Evolutionary conservation across 1,139 yeast genomes (phyloP), one percentile per base, ranked within the genome.

Genomic region (Yamadazyma songkhlaensis): DNA sequence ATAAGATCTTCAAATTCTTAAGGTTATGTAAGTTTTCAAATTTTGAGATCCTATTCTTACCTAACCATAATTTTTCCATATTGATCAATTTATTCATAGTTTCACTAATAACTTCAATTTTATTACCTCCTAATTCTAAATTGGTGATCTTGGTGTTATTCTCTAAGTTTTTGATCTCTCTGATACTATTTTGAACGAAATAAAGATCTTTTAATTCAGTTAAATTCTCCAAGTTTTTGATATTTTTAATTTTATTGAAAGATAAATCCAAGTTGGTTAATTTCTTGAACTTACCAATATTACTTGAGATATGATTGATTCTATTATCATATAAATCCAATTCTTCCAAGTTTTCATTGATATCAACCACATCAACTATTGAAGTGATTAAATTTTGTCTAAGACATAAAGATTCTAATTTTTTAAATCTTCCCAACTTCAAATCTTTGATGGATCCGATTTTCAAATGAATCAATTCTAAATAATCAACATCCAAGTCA

Each of bases 241-340:
- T 85, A 57, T 84, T 86, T 53, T 85, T 84, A 54, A 94, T 87
- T 54, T 84, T 86, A 63, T 94, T 94, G 65, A 92, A 94, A 29
- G 96, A 86, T 25, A 94, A 69, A 59, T 94, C 99, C 48, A 94
- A 68, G 38, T 60, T 74, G 41, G 61, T 72, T 53, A 92, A 62
- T 20, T 78, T 73, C 9, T 60, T 62, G 49, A 88, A 75, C 41
- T 79, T 80, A 41, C 75, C 77, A 29, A 88, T 59, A 48, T 77
- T 81, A 41, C 77, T 72, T 11, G 92, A 84, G 38, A 92, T 87
- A 55, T 90, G 97, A 45, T 84, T 80, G 48, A 94, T 84, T 49
- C 96, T 68, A 62, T 94, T 94, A 60, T 94, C 98, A 56, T 94
- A 94, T 26, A 90, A 70, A 57, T 92, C 98, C 46, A 94, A 65